A percentile compares a stretch with the other conserved stretches of the same genome.
Conservation (phyloP, 1,139 yeast genomes). For the Hyphopichia wangnamkhiaoensis region DNA sequence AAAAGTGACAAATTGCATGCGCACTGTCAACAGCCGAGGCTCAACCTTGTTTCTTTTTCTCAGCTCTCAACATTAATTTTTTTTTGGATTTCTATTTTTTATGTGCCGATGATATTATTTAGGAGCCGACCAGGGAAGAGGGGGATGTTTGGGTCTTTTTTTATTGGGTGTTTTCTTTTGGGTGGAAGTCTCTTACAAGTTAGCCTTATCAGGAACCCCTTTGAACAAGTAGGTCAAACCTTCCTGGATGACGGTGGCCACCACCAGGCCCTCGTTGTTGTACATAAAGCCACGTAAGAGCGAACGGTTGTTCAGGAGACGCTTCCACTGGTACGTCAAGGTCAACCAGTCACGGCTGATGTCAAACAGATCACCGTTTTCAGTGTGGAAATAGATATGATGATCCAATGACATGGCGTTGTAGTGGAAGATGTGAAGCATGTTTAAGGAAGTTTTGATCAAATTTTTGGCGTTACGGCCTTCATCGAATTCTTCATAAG, state of each 20-base stretch:
- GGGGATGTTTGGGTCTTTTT: neutral
- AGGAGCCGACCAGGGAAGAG: too few relatives aligned
- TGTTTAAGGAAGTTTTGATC: constrained; percentile 37
- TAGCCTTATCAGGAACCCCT: constrained; percentile 29
- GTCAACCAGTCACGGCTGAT: constrained; percentile 43
- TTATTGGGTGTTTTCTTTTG: neutral
- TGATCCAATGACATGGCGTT: constrained; percentile 52
- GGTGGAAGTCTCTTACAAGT: constrained; percentile 8
- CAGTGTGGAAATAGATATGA: constrained; percentile 44
- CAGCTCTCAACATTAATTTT: too few relatives aligned
- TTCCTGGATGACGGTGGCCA: constrained; percentile 47
- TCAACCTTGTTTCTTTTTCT: too few relatives aligned
- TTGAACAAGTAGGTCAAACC: constrained; percentile 37
- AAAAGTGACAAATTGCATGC: too few relatives aligned
- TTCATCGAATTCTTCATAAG: constrained; percentile 34
- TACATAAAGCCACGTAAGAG: constrained; percentile 41
- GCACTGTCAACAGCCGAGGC: too few relatives aligned
- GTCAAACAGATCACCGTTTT: constrained; percentile 30
- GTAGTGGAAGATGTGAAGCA: constrained; percentile 44
- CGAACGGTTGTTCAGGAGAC: constrained; percentile 37
- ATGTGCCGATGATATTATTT: too few relatives aligned
- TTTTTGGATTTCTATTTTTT: too few relatives aligned
- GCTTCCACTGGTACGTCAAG: constrained; percentile 38
- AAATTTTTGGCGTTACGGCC: constrained; percentile 34
- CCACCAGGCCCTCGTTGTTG: constrained; percentile 32